Base-by-base conservation (phyloP, 2,329 filamentous ascomycete genomes). In the Ophiostoma quercus region DNA sequence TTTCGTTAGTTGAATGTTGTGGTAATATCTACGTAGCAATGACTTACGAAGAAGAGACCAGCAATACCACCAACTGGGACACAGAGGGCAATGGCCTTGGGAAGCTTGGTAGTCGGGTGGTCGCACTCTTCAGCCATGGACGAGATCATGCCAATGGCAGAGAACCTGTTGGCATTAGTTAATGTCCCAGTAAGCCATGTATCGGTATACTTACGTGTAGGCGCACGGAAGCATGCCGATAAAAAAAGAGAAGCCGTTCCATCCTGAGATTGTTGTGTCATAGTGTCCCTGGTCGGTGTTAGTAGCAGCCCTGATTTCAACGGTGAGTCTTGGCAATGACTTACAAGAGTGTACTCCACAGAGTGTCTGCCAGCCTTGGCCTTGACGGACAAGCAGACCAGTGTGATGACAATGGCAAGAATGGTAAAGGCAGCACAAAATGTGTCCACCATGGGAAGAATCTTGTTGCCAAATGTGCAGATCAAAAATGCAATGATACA, bases 311-410 rank as follows among this genome's bases (percentile, higher is more conserved):
- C 8, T 2, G 60, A 16, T 63, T 29, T 3, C 6, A 25, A 34
- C 6, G 25, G 8, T 4, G 37, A 9, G 0, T 22, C 32, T 16
- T 32, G 29, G 57, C 14, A 34, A 14, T 16, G 16, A 39, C 60
- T 16, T 39, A 65, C 62, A 43, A 72, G 32, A 5, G 69, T 70
- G 9, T 29, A 12, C 22, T 25, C 43, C 3, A 43, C 54, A 12
- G 69, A 68, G 51, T 72, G 32, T 1, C 71, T 29, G 3, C 71
- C 71, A 8, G 47, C 65, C 25, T 57, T 43, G 11, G 71, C 71
- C 67, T 69, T 85, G 66, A 83, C 81, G 73, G 85, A 85, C 69
- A 83, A 80, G 79, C 82, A 85, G 69, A 85, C 77, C 71, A 84
- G 78, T 12, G 82, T 80, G 7, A 80, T 78, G 54, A 84, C 77